phyloP scores from a whole-genome alignment of 192 early-diverging fungal species.

The Entomortierella chlamydospora region DNA sequence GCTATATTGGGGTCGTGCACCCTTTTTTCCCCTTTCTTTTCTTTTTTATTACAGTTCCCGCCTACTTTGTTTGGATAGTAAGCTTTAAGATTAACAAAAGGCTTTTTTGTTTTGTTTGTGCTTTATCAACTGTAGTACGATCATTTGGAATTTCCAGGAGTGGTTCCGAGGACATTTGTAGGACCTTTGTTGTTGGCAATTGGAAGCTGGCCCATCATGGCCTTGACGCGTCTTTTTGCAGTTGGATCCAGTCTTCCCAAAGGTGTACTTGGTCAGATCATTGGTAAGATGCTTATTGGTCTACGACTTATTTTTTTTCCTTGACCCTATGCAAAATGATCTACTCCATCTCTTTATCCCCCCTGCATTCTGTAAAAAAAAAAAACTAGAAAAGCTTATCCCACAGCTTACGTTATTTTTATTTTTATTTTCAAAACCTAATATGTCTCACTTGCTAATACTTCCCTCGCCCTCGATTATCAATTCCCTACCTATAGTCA shows the following conservation, averaged over 20 bases:
- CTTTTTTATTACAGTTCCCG: neutral
- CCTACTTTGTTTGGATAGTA: neutral
- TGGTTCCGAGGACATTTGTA: slow-evolving; percentile 94
- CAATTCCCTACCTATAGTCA: slow-evolving; percentile 26
- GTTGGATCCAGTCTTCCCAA: slow-evolving; percentile 40
- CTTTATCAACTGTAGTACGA: slow-evolving; percentile 75
- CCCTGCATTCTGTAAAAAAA: no score
- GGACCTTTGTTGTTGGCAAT: slow-evolving; percentile 78
- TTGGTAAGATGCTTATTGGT: slow-evolving; percentile 37
- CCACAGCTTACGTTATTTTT: slow-evolving; percentile 10
- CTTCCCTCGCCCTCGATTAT: no score
- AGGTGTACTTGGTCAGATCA: slow-evolving; percentile 50
- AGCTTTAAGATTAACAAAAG: neutral
- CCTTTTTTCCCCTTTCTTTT: neutral
- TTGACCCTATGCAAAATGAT: no score
- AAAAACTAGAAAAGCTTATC: no score
- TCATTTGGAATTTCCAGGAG: slow-evolving; percentile 93
- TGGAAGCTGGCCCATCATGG: slow-evolving; percentile 61
- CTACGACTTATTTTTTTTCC: no score
- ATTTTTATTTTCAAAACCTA: neutral
- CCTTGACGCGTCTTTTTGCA: slow-evolving; percentile 24
- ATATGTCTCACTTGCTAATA: no score
- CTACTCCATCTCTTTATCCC: no score
- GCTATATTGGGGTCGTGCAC: neutral
- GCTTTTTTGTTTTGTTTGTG: slow-evolving; percentile 12